These are phyloP conservation scores for Hippophae gyantsensis DNA, from an alignment of 306 rosid genomes.

Conservation along the genomic window DNA sequence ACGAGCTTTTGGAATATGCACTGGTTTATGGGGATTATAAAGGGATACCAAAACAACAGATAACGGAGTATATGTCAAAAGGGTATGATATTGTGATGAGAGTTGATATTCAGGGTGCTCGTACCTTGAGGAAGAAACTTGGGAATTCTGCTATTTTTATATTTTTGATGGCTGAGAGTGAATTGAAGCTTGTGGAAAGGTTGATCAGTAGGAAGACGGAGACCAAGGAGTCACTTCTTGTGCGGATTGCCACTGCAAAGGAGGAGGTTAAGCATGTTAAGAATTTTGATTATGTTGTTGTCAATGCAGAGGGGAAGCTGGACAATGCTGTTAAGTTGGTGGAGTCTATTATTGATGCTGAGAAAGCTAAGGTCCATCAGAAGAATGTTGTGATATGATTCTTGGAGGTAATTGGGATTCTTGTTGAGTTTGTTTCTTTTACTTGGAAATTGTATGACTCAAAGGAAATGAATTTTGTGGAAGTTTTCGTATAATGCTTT, in stretches of 20 bases:
- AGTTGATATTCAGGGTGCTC: constrained; percentile 91
- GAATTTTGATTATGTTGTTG: constrained; percentile 79
- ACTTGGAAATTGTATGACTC: background rate
- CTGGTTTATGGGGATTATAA: constrained; percentile 86
- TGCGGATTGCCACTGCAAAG: constrained; percentile 72
- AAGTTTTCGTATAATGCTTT: background rate
- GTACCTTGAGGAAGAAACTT: constrained; percentile 54
- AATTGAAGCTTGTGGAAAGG: constrained; percentile 70
- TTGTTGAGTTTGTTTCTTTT: background rate
- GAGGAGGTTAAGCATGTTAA: constrained; percentile 79
- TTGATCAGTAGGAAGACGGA: constrained; percentile 71
- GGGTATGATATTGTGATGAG: constrained; percentile 70
- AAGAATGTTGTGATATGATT: constrained; percentile 38
- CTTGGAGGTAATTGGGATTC: constrained; percentile 4
- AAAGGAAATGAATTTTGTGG: background rate
- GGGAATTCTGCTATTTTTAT: constrained; percentile 72
- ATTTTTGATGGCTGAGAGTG: constrained; percentile 73
- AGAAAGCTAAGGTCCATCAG: constrained; percentile 85
- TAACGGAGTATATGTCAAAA: constrained; percentile 59
- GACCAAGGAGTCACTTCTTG: constrained; percentile 59
- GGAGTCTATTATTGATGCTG: constrained; percentile 68
- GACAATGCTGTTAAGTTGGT: constrained; percentile 63
- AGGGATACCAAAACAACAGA: constrained; percentile 84
- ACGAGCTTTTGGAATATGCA: constrained; percentile 78
- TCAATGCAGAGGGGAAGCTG: constrained; percentile 70